Percentiles rank a stretch among this genome's conserved stretches.
phyloP scores from a whole-genome alignment of 176 grass and related monocot species.

The Raddia distichophylla region DNA sequence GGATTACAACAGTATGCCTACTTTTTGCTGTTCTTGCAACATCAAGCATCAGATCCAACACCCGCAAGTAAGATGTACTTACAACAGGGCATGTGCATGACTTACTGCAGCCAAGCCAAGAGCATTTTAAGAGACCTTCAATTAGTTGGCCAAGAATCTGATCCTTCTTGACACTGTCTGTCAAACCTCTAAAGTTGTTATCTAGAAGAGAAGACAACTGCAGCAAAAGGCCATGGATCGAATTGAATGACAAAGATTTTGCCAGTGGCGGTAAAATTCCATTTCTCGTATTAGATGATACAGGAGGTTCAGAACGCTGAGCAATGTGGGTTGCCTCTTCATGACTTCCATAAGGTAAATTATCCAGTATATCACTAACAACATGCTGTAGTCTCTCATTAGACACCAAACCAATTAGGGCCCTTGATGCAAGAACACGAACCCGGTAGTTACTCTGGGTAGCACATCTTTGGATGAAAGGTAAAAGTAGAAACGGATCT shows the following conservation, averaged over 20 bases:
- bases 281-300: constrained; percentile 48
- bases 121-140: constrained; percentile 64
- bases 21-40: constrained; percentile 61
- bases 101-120: constrained; percentile 71
- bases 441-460: constrained; percentile 89
- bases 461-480: constrained; percentile 89
- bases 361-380: constrained; percentile 61
- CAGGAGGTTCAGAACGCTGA: constrained; percentile 20
- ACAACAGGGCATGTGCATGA: constrained; percentile 73
- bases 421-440: constrained; percentile 87
- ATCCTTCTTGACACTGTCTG: constrained; percentile 67
- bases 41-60: constrained; percentile 82
- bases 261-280: constrained; percentile 23
- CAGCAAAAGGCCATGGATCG: constrained; percentile 87
- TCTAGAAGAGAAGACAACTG: constrained; percentile 84
- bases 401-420: constrained; percentile 86
- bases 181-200: constrained; percentile 69
- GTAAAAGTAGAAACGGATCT: constrained; percentile 87
- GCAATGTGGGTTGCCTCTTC: constrained; percentile 22
- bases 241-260: constrained; percentile 68
- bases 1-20: constrained; percentile 52
- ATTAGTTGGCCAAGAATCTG: constrained; percentile 73
- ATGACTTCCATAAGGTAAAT: constrained; percentile 55
- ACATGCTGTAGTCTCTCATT: constrained; percentile 77
- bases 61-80: constrained; percentile 70